A percentile compares a stretch with the other conserved stretches of the same genome.
Evolutionary conservation across 139 green algal species (phyloP).

Genomic region (Tetradesmus lagerheimii): DNA sequence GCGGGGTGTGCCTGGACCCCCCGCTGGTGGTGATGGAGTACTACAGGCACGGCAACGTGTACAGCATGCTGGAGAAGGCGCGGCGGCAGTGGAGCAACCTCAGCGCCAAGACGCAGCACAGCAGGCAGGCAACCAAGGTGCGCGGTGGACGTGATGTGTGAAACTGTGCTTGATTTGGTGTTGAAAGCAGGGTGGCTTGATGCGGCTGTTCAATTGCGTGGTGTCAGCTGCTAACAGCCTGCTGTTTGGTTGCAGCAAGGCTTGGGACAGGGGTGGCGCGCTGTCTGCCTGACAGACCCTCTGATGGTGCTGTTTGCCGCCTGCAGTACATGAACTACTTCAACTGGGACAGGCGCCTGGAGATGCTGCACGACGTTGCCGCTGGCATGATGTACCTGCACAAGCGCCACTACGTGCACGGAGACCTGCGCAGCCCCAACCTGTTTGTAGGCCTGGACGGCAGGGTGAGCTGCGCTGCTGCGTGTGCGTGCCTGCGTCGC

Average conservation of each 20-base stretch:
- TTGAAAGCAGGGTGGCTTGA: too few species aligned
- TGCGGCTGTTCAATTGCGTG: too few species aligned
- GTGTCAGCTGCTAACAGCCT: too few species aligned
- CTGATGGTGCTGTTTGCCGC: background rate
- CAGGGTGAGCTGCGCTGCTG: background rate
- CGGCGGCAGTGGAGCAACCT: background rate
- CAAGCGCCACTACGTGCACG: constrained; percentile 73
- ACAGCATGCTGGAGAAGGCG: constrained; percentile 10
- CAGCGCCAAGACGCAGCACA: background rate
- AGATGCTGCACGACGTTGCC: constrained; percentile 61
- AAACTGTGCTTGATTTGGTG: too few species aligned
- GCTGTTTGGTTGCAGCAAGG: too few species aligned
- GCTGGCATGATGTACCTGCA: constrained; percentile 87
- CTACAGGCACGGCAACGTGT: constrained; percentile 51
- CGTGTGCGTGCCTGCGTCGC: too few species aligned
- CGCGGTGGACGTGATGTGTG: too few species aligned
- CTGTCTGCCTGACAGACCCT: too few species aligned
- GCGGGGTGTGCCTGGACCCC: constrained; percentile 62
- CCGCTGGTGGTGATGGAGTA: constrained; percentile 74
- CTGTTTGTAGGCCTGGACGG: constrained; percentile 50
- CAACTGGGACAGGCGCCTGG: constrained; percentile 44
- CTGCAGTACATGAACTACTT: constrained; percentile 43
- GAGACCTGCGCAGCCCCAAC: constrained; percentile 70
- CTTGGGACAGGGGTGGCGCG: too few species aligned
- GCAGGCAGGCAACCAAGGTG: constrained; percentile 6